Base-by-base conservation (phyloP, 164 flowering plant genomes). In the Akebia trifoliata region DNA sequence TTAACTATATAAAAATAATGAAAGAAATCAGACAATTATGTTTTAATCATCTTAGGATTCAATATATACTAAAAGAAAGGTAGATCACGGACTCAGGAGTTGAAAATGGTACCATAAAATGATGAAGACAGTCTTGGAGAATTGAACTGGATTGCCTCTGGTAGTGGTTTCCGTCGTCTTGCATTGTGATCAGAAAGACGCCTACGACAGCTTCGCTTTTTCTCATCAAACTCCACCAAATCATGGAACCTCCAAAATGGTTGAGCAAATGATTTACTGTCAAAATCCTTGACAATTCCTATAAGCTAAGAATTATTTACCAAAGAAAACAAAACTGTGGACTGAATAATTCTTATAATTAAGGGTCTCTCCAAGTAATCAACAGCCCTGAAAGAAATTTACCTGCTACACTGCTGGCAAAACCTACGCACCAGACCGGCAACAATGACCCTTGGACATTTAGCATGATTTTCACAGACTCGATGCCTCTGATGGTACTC, bases 371-470 rank as follows among this genome's bases (percentile, higher is more conserved):
- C n/a, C n/a, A 20, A 17, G 17, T n/a, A 32, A 20, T 39, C 7
- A 31, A 3, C 18, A 54, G 15, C 44, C 3, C 8, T 28, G 10
- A 17, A 42, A 49, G 60, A 56, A 50, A 49, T 43, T 56, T 65
- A 85, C 97, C 97, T 85, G 84, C 97, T 90, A 69, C 97, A 90
- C 65, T 90, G 95, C 61, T 90, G 97, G 67, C 97, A 90, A 73
- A 90, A 90, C 60, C 97, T 73, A 7, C 85, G 86, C 43, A 80
- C 95, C 44, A 67, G 42, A 54, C 97, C 97, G 56, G 57, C 69
- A 0, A 90, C 79, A 69, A 74, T 63, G 46, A 90, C 95, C 67
- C 70, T 80, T 25, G 93, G 77, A 67, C 71, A 60, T 66, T 85
- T 87, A 57, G 97, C 79, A 71, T 90, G 97, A 61, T 31, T 72